Evolutionary conservation across 352 stramenopile species (phyloP), one percentile per base, ranked within the genome.

Genomic region (Phytophthora sp.): DNA sequence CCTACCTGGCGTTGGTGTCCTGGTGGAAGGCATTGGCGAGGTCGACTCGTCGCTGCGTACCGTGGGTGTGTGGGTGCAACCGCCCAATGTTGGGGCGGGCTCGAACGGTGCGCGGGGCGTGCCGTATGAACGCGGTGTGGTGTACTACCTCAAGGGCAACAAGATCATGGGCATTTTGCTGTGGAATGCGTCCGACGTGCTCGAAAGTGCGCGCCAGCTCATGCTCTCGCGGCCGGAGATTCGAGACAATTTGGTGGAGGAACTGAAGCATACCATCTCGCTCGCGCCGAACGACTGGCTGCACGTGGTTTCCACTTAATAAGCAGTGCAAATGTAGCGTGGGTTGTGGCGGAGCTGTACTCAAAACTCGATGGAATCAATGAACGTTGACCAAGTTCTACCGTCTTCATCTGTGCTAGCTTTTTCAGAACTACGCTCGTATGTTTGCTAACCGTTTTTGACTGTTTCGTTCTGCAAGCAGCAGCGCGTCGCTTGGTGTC

Each of bases 91-190:
- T 17, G 17, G 52, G 4, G 18, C 35, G 2, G 46, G 44, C 11
- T 5, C 21, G 5, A 58, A 59, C 26, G 46, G 51, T 2, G 34
- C 26, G 5, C 61, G 52, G 26, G 62, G 51, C 31, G 53, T 61
- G 43, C 42, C 61, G 13, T 96, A 87, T 53, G 73, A 94, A 44
- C 86, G 91, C 34, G 91, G 91, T 13, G 76, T 97, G 32, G 89
- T 97, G 41, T 97, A 97, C 68, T 97, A 97, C 44, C 67, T 97
- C 18, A 84, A 89, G 43, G 87, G 87, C 41, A 95, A 92, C 74
- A 90, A 92, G 54, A 90, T 97, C 57, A 89, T 96, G 62, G 91
- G 91, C 41, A 92, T 97, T 58, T 43, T 97, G 54, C 69, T 97
- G 11, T 97, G 89, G 87, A 97, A 97, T 54, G 89, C 89, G 1